Evolutionary conservation across 495 filamentous ascomycete genomes (phyloP).

Genomic region (Penicillium simplicissimum): DNA sequence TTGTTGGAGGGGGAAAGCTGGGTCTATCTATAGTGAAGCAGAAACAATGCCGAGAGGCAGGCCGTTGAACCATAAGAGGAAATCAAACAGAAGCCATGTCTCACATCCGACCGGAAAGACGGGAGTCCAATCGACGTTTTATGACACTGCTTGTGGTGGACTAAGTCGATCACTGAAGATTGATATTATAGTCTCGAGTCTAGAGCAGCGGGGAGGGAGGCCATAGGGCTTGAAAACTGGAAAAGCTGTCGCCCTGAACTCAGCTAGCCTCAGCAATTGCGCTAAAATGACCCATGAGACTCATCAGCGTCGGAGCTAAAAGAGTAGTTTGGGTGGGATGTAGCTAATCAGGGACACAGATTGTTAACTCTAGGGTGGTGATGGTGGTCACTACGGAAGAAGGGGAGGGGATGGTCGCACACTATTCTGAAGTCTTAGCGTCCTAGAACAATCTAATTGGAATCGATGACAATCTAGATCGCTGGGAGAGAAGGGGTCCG

Average conservation of each 20-base stretch:
- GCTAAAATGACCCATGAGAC: neutral
- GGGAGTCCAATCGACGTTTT: conserved; percentile 14
- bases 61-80: neutral
- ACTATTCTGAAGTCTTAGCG: conserved; percentile 1
- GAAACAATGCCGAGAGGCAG: neutral
- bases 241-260: neutral
- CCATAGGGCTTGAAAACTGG: neutral
- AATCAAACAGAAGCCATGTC: conserved; percentile 11
- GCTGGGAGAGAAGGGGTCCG: neutral
- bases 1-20: neutral
- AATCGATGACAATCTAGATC: conserved; percentile 16
- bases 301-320: neutral
- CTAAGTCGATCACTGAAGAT: neutral
- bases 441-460: neutral
- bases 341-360: conserved; percentile 8
- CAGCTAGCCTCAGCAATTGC: neutral
- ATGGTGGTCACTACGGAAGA: neutral
- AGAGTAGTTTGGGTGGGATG: neutral
- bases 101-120: conserved; percentile 8
- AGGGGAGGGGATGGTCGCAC: conserved; percentile 8
- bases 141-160: neutral
- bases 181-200: neutral
- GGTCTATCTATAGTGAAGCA: neutral
- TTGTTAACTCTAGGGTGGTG: conserved; percentile 2
- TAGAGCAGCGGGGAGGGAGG: neutral